These are phyloP conservation scores for Perkinsus marinus DNA, from an alignment of 169 alveolate species.

Conservation along the genomic window DNA sequence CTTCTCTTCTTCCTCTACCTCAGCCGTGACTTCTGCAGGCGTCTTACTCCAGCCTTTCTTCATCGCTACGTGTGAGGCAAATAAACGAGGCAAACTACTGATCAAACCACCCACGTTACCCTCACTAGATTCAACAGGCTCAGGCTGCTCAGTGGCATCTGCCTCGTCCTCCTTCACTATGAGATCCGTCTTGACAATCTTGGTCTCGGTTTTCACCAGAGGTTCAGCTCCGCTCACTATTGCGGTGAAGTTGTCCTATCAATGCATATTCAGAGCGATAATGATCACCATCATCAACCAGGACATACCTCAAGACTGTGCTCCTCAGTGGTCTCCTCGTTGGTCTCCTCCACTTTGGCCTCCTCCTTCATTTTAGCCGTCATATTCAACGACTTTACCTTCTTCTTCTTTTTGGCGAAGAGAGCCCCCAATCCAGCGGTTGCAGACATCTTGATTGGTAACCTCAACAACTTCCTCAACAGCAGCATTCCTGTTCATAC, in stretches of 20 bases:
- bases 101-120: background rate
- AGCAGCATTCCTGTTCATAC: no score
- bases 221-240: background rate
- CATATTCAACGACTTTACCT: background rate
- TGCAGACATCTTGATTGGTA: background rate
- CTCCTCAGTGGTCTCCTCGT: background rate
- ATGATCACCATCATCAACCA: no score
- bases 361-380: background rate
- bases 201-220: background rate
- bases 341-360: background rate
- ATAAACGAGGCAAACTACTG: no score
- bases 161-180: background rate
- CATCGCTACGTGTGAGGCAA: background rate
- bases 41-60: background rate
- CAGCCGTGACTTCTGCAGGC: background rate
- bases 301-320: background rate
- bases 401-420: background rate
- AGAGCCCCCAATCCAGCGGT: background rate
- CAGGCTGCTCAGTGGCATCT: background rate
- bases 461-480: no score
- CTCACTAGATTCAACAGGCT: background rate
- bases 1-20: background rate
- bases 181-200: background rate
- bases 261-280: no score
- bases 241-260: background rate